These are phyloP conservation scores for Colletotrichum spinosum DNA, from an alignment of 2,329 filamentous ascomycete genomes.

Conservation along the genomic window DNA sequence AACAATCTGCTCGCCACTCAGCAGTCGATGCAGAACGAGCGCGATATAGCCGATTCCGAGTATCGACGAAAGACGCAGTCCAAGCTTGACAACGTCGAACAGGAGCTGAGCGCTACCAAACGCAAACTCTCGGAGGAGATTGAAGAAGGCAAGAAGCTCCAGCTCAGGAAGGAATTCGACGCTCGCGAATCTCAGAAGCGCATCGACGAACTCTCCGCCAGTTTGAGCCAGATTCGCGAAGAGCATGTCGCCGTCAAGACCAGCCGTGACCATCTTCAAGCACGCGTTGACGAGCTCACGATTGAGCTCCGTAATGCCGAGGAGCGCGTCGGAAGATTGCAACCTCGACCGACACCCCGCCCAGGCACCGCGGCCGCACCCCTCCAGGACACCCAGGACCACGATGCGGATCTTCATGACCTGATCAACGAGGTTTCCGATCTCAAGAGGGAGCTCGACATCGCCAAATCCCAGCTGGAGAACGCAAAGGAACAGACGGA, in stretches of 20 bases:
- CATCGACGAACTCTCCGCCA: constrained; percentile 90
- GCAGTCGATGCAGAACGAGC: constrained; percentile 91
- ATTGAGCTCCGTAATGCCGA: constrained; percentile 91
- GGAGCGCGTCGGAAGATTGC: constrained; percentile 84
- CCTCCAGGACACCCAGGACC: constrained; percentile 59
- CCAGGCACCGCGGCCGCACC: constrained; percentile 56
- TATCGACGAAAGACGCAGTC: constrained; percentile 81
- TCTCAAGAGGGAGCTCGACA: constrained; percentile 86
- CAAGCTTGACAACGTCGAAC: constrained; percentile 82
- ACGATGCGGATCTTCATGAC: constrained; percentile 78
- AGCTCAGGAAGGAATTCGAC: constrained; percentile 90
- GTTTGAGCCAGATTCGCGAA: constrained; percentile 83
- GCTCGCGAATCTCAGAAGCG: constrained; percentile 88
- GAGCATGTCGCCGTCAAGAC: constrained; percentile 90
- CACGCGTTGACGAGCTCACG: constrained; percentile 87
- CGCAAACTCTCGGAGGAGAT: constrained; percentile 85
- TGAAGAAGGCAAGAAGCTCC: constrained; percentile 85
- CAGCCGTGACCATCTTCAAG: constrained; percentile 87
- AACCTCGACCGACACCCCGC: constrained; percentile 79
- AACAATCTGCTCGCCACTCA: constrained; percentile 86
- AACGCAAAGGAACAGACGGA: constrained; percentile 84
- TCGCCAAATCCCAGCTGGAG: constrained; percentile 83
- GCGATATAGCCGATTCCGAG: constrained; percentile 86
- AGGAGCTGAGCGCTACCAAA: constrained; percentile 82
- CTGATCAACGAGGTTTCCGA: constrained; percentile 86